Evolutionary conservation across 2,329 filamentous ascomycete species (phyloP), one percentile per base, ranked within the genome.

Genomic region (Coniochaeta sp.): DNA sequence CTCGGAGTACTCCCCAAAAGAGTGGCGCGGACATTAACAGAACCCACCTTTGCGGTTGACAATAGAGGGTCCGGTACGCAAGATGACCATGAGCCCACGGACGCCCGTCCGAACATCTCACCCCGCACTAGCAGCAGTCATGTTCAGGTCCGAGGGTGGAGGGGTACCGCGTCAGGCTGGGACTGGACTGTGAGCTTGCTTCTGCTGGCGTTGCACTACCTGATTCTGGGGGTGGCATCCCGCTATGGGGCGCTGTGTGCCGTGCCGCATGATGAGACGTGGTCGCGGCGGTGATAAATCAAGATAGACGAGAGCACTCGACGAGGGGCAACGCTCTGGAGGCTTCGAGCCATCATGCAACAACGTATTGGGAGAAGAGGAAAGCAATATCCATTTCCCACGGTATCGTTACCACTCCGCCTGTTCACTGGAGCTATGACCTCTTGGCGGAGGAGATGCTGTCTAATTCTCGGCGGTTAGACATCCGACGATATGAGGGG

Each of bases 201-300:
- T n/a, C 60, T 77, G 52, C 58, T 76, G 16, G 64, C 63, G n/a
- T 58, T 75, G 34, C 75, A 77, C 62, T 71, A 73, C 57, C 30
- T 65, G 4, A 65, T 71, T 19, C 58, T 77, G 12, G 72, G 69
- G 70, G 62, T 65, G 16, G 65, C 71, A 52, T 68, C 67, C 28
- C 66, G 66, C 36, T 67, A 65, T 65, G 70, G 68, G 17, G 62
- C 66, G n/a, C 63, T 76, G 17, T 76, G 74, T 65, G 69, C 70
- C 47, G 40, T 59, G 54, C 54, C 30, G 9, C 30, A 16, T 22
- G 22, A n/a, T 4, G 34, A 56, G 34, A 38, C 9, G 54, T 56
- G 54, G 54, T 17, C 22, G 24, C 22, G 24, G 26, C 17, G 47
- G 26, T 52, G 47, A 52, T 26, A 6, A 12, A 52, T 47, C 19